Evolutionary conservation across 495 filamentous ascomycete species (phyloP).

Genomic region (Pseudotulostoma volvatum): DNA sequence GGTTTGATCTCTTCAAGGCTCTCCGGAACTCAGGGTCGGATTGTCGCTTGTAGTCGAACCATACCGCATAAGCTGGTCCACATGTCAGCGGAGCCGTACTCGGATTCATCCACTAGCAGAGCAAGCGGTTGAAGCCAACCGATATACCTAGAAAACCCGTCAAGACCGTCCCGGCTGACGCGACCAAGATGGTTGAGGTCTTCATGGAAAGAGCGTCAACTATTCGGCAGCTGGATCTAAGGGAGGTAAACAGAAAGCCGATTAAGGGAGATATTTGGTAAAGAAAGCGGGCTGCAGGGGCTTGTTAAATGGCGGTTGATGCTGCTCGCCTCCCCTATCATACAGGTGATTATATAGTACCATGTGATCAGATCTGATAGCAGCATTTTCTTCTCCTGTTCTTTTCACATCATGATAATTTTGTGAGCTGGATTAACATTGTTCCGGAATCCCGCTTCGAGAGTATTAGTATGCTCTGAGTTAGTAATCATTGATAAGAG

Average conservation of each 20-base stretch:
- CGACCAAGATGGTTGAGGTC: conserved; percentile 56
- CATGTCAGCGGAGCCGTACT: conserved; percentile 4
- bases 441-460: too few species aligned
- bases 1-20: conserved; percentile 65
- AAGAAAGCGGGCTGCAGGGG: neutral
- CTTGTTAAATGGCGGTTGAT: neutral
- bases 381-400: too few species aligned
- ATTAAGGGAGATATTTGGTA: neutral
- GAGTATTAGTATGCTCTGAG: too few species aligned
- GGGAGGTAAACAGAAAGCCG: neutral
- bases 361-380: too few species aligned
- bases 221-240: neutral
- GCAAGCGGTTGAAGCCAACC: too few species aligned
- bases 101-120: too few species aligned
- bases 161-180: conserved; percentile 53
- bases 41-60: conserved; percentile 90
- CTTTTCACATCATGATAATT: too few species aligned
- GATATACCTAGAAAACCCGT: conserved; percentile 60
- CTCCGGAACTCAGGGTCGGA: conserved; percentile 76
- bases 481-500: too few species aligned
- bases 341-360: neutral
- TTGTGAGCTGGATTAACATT: neutral
- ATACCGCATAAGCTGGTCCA: conserved; percentile 54
- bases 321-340: neutral
- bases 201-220: conserved; percentile 28